phyloP scores from a whole-genome alignment of 257 asterid genomes.

The Linaria vulgaris region DNA sequence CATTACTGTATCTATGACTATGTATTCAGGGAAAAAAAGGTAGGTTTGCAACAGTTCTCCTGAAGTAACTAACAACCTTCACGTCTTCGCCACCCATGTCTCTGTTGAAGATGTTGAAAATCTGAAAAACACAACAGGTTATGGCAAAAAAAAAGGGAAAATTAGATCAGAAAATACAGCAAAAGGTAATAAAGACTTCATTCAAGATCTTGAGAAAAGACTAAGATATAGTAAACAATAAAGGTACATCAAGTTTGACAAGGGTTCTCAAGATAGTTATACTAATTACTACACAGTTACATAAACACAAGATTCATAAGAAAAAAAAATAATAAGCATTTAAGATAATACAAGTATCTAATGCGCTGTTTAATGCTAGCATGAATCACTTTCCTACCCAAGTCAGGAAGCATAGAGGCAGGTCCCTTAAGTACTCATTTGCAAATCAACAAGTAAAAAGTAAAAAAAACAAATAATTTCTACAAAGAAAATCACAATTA shows the following conservation, averaged over 20 bases:
- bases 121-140: slow-evolving; percentile 44
- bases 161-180: slow-evolving; percentile 24
- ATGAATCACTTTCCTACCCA: neutral
- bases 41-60: neutral
- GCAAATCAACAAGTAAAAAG: too few relatives aligned
- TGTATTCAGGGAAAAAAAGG: slow-evolving; percentile 17
- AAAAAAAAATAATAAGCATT: too few relatives aligned
- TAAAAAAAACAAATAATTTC: too few relatives aligned
- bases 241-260: neutral
- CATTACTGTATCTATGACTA: slow-evolving; percentile 28
- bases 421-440: too few relatives aligned
- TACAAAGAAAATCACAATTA: too few relatives aligned
- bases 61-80: slow-evolving; percentile 49
- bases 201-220: too few relatives aligned
- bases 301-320: too few relatives aligned
- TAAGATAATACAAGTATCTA: too few relatives aligned
- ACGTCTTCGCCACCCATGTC: slow-evolving; percentile 83
- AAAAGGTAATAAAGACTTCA: too few relatives aligned
- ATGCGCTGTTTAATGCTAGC: slow-evolving; percentile 8
- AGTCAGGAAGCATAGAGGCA: neutral
- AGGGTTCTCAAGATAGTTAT: too few relatives aligned
- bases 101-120: slow-evolving; percentile 57
- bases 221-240: too few relatives aligned
- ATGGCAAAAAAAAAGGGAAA: slow-evolving; percentile 30
- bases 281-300: too few relatives aligned